phyloP scores from a whole-genome alignment of 75 land plant species.

The Pinus taeda region DNA sequence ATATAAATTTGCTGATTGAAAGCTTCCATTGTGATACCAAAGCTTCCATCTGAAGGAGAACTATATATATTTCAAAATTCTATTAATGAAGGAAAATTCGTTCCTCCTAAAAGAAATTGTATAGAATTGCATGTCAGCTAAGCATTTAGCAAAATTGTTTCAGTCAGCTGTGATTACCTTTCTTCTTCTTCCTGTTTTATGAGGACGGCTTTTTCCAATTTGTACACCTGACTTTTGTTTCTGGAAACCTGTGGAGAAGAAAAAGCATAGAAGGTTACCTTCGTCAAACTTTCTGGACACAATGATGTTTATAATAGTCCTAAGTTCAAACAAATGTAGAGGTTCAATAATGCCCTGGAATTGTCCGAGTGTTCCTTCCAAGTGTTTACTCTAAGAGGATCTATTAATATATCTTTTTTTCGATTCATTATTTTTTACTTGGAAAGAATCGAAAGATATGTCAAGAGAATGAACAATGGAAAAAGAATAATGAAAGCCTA shows the following conservation, averaged over 20 bases:
- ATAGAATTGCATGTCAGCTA: neutral
- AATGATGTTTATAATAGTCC: neutral
- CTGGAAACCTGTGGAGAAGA: conserved; percentile 35
- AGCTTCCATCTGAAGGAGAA: neutral
- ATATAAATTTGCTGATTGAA: neutral
- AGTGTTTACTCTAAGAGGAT: neutral
- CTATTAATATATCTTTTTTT: neutral
- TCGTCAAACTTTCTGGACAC: neutral
- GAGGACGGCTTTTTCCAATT: conserved; percentile 40
- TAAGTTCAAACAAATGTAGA: neutral
- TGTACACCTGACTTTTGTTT: conserved; percentile 31
- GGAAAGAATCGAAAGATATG: neutral
- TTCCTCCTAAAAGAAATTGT: neutral
- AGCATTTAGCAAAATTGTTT: neutral
- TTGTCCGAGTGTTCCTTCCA: no score
- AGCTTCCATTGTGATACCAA: neutral
- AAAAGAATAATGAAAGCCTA: neutral
- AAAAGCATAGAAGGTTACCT: neutral
- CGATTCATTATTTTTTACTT: neutral
- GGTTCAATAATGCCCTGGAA: no score
- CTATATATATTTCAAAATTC: neutral
- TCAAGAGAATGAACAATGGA: neutral
- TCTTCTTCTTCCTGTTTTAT: conserved; percentile 49
- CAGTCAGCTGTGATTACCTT: conserved; percentile 31
- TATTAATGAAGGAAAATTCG: neutral